Base-by-base conservation (phyloP, 495 filamentous ascomycete genomes). In the Opeltia flavorubescens region DNA sequence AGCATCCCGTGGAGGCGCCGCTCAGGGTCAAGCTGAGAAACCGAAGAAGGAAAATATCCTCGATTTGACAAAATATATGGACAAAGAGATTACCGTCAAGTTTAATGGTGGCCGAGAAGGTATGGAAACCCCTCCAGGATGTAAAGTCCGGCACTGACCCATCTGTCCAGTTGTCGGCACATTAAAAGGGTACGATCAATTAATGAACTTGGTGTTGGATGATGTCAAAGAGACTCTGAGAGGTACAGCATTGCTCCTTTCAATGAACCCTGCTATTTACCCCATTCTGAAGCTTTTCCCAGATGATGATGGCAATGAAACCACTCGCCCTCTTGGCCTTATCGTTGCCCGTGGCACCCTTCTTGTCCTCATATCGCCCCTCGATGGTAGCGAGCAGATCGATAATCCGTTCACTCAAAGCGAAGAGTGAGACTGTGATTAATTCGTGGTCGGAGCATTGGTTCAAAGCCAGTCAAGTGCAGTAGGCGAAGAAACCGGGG, bases 1-100 rank as follows among this genome's bases (percentile, higher is more conserved):
- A 61, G 66, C 68, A 62, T 68, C 66, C 9, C 59, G 66, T 11
- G 55, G 60, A 26, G 62, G 65, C 57, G 63, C 64, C 56, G 66
- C 64, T 52, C 48, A 52, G 15, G 12, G 27, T n/a, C 58, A 61
- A 34, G 55, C 61, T 30, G 81, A 86, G 60, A 81, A 84, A 53
- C 86, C 88, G 49, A 95, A 94, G 75, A 95, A 95, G 68, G 89
- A 98, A 62, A 95, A 95, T 59, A 98, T 98, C 56, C 75, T 98
- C 18, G 91, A 98, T 53, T 67, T 98, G 50, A 77, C 70, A 60
- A 93, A 93, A 68, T 98, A 95, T 60, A 87, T 94, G 79, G 91
- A 96, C 64, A 89, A 95, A 74, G 72, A 82, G 57, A 83, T 98
- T 44, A 80, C 74, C 4, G 91, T 96, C 50, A 95, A 96, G 67